Evolutionary conservation across 208 protist genomes (phyloP).

Genomic region (Trypanosoma avium): DNA sequence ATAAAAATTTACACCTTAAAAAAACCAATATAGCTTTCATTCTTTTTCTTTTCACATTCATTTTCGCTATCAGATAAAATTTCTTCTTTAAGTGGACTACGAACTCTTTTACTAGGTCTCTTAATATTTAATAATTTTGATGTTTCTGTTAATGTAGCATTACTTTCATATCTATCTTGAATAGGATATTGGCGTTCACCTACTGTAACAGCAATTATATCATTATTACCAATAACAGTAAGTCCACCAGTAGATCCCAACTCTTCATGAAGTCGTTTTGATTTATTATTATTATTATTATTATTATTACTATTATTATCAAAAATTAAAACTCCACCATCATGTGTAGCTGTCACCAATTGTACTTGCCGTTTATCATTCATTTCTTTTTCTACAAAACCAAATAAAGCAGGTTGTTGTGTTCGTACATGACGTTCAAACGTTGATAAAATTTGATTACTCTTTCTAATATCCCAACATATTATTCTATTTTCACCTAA

Average conservation of each 20-base stretch:
- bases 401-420: constrained; percentile 54
- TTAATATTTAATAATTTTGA: no score
- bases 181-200: constrained; percentile 23
- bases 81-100: constrained; percentile 5
- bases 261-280: constrained; percentile 1
- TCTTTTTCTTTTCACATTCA: background rate
- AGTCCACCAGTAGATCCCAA: constrained; percentile 36
- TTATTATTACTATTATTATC: background rate
- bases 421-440: constrained; percentile 35
- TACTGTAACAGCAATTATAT: constrained; percentile 24
- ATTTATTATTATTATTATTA: background rate
- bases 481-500: constrained; percentile 48
- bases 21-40: constrained; percentile 1
- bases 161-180: constrained; percentile 20
- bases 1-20: constrained; percentile 15
- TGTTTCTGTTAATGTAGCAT: constrained; percentile 1
- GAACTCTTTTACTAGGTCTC: constrained; percentile 17
- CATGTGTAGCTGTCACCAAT: constrained; percentile 48
- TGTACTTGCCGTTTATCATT: constrained; percentile 3
- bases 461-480: constrained; percentile 67
- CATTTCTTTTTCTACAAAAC: constrained; percentile 25
- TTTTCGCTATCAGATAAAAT: constrained; percentile 28
- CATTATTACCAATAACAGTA: constrained; percentile 17
- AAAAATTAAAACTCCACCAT: constrained; percentile 48
- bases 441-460: constrained; percentile 28